These are phyloP conservation scores for Manihot esculenta DNA, from an alignment of 441 rosid species.

Conservation along the genomic window DNA sequence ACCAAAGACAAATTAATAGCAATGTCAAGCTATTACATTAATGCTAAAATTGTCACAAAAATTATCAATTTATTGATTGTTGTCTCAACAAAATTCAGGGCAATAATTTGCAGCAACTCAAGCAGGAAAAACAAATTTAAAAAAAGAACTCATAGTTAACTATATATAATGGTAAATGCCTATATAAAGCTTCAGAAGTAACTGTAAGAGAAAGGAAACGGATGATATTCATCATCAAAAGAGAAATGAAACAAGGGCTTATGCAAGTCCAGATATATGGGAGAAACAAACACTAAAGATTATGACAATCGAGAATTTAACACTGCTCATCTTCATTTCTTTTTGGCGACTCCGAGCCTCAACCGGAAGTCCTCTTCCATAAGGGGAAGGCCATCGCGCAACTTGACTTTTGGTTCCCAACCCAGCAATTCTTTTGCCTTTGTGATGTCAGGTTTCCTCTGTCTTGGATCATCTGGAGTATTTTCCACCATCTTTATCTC, in stretches of 20 bases:
- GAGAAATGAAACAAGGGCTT: conserved; percentile 15
- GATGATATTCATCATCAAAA: conserved; percentile 2
- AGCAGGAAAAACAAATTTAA: background rate
- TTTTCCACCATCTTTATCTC: conserved; percentile 83
- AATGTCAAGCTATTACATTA: too few relatives aligned
- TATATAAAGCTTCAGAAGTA: background rate
- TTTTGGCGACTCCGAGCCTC: conserved; percentile 59
- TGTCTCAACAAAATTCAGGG: conserved; percentile 24
- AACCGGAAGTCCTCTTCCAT: conserved; percentile 84
- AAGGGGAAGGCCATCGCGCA: conserved; percentile 79
- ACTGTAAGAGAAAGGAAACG: background rate
- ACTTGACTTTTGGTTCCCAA: conserved; percentile 86
- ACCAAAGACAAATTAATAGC: too few relatives aligned
- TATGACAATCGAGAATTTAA: background rate
- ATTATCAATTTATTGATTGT: conserved; percentile 6
- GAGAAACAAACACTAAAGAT: background rate
- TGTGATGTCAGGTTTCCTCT: conserved; percentile 78
- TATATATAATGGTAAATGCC: conserved; percentile 1
- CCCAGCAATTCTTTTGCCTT: conserved; percentile 75
- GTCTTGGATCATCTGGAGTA: conserved; percentile 88
- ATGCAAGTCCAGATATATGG: background rate
- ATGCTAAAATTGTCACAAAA: background rate
- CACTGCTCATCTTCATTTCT: conserved; percentile 26
- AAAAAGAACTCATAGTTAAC: conserved; percentile 1
- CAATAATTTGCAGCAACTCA: background rate